These are phyloP conservation scores for Escovopsis weberi DNA, from an alignment of 2,329 filamentous ascomycete genomes.

Conservation along the genomic window DNA sequence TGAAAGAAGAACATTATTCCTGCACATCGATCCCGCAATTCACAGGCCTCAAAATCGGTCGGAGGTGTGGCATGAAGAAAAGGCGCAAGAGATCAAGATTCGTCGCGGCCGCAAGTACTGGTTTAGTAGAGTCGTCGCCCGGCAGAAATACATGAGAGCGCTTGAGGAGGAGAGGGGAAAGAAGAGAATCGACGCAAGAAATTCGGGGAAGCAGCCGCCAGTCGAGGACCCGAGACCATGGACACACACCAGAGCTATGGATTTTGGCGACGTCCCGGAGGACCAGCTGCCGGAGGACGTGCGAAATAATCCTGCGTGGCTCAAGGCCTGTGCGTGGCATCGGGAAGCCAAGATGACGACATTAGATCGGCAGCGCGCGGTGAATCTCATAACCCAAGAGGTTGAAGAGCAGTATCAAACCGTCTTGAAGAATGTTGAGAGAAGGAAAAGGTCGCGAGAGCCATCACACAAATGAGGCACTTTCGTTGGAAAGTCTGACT, in stretches of 20 bases:
- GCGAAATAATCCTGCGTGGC: constrained; percentile 29
- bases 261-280: constrained; percentile 24
- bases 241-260: constrained; percentile 13
- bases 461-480: no score
- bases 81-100: constrained; percentile 33
- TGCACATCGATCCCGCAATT: constrained; percentile 35
- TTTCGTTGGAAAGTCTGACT: no score
- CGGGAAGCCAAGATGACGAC: constrained; percentile 13
- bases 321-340: constrained; percentile 24
- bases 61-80: constrained; percentile 30
- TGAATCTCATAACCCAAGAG: neutral
- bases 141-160: constrained; percentile 19
- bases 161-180: constrained; percentile 9
- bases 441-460: neutral
- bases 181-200: constrained; percentile 2
- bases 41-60: constrained; percentile 31
- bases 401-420: constrained; percentile 1
- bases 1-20: constrained; percentile 23
- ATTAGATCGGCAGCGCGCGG: constrained; percentile 1
- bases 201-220: neutral
- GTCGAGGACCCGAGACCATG: constrained; percentile 17
- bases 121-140: constrained; percentile 30
- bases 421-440: constrained; percentile 1
- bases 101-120: constrained; percentile 36
- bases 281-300: constrained; percentile 31